Base-by-base conservation (phyloP, 257 asterid genomes). In the Lycium ferocissimum region DNA sequence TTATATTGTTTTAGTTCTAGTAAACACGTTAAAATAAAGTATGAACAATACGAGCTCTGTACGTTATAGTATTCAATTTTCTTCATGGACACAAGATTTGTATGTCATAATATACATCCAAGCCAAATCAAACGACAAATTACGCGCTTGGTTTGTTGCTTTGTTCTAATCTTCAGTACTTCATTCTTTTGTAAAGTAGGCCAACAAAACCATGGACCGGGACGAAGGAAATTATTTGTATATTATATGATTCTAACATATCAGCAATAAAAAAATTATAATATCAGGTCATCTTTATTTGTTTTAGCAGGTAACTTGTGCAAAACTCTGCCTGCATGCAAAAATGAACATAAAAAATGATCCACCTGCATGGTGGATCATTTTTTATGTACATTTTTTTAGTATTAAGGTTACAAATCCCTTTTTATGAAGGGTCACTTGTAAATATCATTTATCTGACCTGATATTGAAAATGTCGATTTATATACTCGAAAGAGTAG, bases 91-190 rank as follows among this genome's bases (percentile, higher is more conserved):
- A 17, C 78, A 38, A 37, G 14, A 37, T 14, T 14, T 69, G 51
- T 37, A 37, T 69, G 5, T 40, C 1, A 40, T 54, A 54, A 54
- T 54, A 67, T 45, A 45, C 6, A 1, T n/a, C 0, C 17, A 72
- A 72, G 18, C 62, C 81, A 1, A 76, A 22, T 49, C 14, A 51
- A 51, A 26, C 3, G 8, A 5, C 15, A 49, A 47, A 26, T 51
- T 76, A 66, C 58, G 61, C 43, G 40, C 20, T 13, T 51, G 33
- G 63, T 76, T 76, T 22, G 81, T 76, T 76, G 81, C 14, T 76
- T 49, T 49, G 81, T 75, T 49, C 45, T 75, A 3, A 3, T 76
- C 81, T 51, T 15, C 4, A 3, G 20, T 51, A 37, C 14, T 49
- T 49, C 43, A 76, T 76, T 51, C 45, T 20, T 47, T 7, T 22